Percentiles rank a stretch among this genome's conserved stretches.
phyloP scores from a whole-genome alignment of 345 rosid genomes.

The Salix udensis region DNA sequence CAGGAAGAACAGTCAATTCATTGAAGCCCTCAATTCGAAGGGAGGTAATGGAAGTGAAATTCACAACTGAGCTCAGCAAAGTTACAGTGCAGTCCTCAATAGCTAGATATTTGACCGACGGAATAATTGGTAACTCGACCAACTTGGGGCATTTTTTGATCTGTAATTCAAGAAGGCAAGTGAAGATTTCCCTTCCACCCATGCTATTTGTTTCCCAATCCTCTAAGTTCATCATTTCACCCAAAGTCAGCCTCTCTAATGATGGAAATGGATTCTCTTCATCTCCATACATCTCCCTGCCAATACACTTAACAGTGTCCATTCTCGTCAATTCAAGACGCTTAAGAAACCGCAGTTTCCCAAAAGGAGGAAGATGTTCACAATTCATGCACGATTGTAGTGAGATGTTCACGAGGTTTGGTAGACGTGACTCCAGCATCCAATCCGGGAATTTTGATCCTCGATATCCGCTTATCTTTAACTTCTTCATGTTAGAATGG shows the following conservation, averaged over 20 bases:
- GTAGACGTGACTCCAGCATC: not conserved
- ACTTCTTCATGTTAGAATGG: not conserved
- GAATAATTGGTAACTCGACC: not conserved
- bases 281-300: not conserved
- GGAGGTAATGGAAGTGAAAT: not conserved
- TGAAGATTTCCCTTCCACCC: not conserved
- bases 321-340: not conserved
- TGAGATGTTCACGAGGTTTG: conserved; percentile 4
- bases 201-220: not conserved
- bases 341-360: conserved; percentile 3
- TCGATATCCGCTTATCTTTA: not conserved
- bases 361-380: conserved; percentile 15
- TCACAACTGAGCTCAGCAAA: not conserved
- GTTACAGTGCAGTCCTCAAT: not conserved
- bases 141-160: not conserved
- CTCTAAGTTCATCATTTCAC: not conserved
- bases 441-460: conserved; percentile 4
- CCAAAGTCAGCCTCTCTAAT: not conserved
- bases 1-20: not conserved
- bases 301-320: not conserved
- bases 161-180: not conserved
- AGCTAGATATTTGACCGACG: not conserved
- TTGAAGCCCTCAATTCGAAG: not conserved
- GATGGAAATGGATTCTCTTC: not conserved
- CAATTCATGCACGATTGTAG: not conserved